These are phyloP conservation scores for Globisporangium parvum DNA, from an alignment of 352 stramenopile genomes.

Conservation along the genomic window DNA sequence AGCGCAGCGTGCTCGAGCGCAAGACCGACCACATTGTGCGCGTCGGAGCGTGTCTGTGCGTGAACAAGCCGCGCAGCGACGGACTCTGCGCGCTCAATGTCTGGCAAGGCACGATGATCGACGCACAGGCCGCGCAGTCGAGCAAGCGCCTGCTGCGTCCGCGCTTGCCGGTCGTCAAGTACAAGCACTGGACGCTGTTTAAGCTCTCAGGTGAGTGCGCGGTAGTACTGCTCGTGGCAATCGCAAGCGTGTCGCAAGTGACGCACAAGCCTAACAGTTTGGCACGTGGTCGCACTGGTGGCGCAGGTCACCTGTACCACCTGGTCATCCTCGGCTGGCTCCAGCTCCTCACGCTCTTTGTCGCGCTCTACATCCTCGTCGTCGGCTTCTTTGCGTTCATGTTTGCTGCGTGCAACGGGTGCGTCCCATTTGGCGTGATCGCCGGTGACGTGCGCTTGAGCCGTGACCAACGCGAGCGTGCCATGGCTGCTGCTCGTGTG, in stretches of 20 bases:
- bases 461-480: too few species aligned
- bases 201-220: conserved; percentile 22
- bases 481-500: not conserved
- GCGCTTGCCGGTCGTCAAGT: conserved; percentile 37
- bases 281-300: too few species aligned
- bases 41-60: conserved; percentile 23
- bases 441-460: not conserved
- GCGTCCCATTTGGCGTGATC: too few species aligned
- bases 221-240: too few species aligned
- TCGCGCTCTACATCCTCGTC: conserved; percentile 36
- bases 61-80: conserved; percentile 17
- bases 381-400: conserved; percentile 44
- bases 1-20: conserved; percentile 21
- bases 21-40: conserved; percentile 6
- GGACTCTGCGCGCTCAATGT: conserved; percentile 46
- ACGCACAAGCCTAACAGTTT: not conserved
- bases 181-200: conserved; percentile 33
- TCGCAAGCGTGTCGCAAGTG: not conserved
- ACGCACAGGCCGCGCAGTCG: conserved; percentile 16
- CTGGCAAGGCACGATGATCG: conserved; percentile 50
- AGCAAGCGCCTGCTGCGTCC: conserved; percentile 28
- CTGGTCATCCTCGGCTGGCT: conserved; percentile 43
- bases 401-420: conserved; percentile 36
- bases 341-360: conserved; percentile 37
- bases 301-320: conserved; percentile 35